Conservation (phyloP, 164 flowering plant genomes). For the Aristolochia contorta region DNA sequence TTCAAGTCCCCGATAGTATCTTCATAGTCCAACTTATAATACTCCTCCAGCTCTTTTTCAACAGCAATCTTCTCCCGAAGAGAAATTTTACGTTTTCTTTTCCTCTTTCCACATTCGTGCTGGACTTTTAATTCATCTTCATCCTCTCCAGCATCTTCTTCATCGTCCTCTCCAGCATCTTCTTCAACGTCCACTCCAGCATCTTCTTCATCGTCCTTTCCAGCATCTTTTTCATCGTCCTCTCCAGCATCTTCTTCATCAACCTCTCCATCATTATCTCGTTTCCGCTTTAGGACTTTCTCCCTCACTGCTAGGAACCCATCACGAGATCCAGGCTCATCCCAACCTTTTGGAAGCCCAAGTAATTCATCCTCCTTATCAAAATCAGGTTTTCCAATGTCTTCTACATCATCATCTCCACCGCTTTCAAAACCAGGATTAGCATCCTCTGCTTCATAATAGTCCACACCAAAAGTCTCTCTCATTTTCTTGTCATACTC, state of each 20-base stretch:
- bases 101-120: constrained; percentile 33
- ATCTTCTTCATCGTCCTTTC: constrained; percentile 12
- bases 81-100: constrained; percentile 43
- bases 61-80: constrained; percentile 31
- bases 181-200: no score
- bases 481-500: constrained; percentile 83
- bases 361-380: constrained; percentile 83
- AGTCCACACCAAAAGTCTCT: constrained; percentile 43
- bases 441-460: constrained; percentile 62
- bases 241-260: constrained; percentile 16
- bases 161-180: neutral
- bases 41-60: constrained; percentile 44
- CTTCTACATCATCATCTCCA: constrained; percentile 46
- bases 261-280: constrained; percentile 10
- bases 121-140: constrained; percentile 17
- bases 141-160: constrained; percentile 12
- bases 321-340: constrained; percentile 30
- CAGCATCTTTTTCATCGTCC: constrained; percentile 20
- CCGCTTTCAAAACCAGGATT: constrained; percentile 52
- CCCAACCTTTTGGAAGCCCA: constrained; percentile 76
- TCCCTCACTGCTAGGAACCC: constrained; percentile 50
- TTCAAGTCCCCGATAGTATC: constrained; percentile 79
- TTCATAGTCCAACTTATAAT: constrained; percentile 80
- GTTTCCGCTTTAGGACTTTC: constrained; percentile 22
- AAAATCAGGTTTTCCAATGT: constrained; percentile 65